Base-by-base conservation (phyloP, 106 monocot genomes). In the Xerophyta viscosa region DNA sequence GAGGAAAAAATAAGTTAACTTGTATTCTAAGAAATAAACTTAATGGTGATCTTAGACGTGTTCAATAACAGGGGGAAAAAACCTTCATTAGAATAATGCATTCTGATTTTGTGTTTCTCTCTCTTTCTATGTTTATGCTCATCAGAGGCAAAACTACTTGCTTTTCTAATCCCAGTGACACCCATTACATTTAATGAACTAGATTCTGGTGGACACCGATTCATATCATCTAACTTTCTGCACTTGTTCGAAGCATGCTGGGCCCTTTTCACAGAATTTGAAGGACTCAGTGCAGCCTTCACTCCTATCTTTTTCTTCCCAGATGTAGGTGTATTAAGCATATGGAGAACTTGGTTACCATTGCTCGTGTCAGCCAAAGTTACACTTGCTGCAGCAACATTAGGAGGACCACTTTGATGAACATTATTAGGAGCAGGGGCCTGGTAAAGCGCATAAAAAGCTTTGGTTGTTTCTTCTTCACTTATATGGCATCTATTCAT, bases 401-500 rank as follows among this genome's bases (percentile, higher is more conserved):
- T 54, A 71, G 50, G 71, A 60, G 49, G 36, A 27, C 54, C 66
- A 67, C 48, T 56, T 20, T 56, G 53, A 58, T 48, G 26, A 55
- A 48, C 54, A 24, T 24, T 50, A 50, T 62, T 69, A 41, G 82
- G 60, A 27, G 46, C 62, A 45, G 69, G 72, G 20, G 46, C 66
- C 30, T 58, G 39, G 58, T 76, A 83, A 8, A 79, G 61, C 23
- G 75, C 79, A 66, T 73, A 57, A 22, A 78, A 64, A 58, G 83
- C 88, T 58, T 58, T 73, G 47, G 71, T 79, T 23, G 82, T 83
- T 56, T 79, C 88, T 14, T 83, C 88, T 63, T 88, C 88, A 53
- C 75, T 69, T 24, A 88, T 39, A 41, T 48, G 27, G 29, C 88
- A 88, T 20, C 66, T 88, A 51, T 88, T 88, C 76, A 69, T 57